Evolutionary conservation across 768 basidiomycete genomes (phyloP).

Genomic region (Amanita molliuscula): DNA sequence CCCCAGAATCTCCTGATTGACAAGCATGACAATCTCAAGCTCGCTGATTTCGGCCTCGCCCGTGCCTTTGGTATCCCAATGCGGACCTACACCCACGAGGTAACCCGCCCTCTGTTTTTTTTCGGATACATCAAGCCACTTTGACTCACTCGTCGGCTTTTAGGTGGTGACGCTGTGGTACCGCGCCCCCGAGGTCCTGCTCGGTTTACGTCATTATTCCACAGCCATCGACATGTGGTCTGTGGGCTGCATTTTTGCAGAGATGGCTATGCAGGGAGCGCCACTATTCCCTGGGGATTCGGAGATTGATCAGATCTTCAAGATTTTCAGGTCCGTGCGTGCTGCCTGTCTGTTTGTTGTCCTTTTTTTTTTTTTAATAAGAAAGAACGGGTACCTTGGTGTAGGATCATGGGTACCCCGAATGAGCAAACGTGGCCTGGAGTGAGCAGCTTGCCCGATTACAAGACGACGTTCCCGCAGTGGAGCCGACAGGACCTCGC

Average conservation of each 20-base stretch:
- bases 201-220: conserved; percentile 92
- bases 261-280: conserved; percentile 90
- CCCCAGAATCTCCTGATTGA: conserved; percentile 95
- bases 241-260: conserved; percentile 98
- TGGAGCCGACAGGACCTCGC: conserved; percentile 76
- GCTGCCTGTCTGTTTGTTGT: conserved; percentile 35
- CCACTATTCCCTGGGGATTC: conserved; percentile 98
- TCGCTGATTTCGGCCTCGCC: conserved; percentile 94
- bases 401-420: conserved; percentile 92
- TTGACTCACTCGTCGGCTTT: background rate
- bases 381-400: too few species aligned
- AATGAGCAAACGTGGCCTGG: conserved; percentile 90
- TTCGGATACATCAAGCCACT: conserved; percentile 2
- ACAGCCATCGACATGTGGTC: conserved; percentile 99
- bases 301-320: conserved; percentile 99
- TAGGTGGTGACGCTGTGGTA: conserved; percentile 99
- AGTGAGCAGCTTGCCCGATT: conserved; percentile 80
- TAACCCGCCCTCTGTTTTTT: conserved; percentile 24
- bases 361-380: too few species aligned
- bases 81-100: conserved; percentile 99
- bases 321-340: conserved; percentile 95
- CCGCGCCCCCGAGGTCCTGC: conserved; percentile 92
- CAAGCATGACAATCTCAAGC: conserved; percentile 81
- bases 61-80: conserved; percentile 97
- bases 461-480: conserved; percentile 94